Conservation (phyloP, 164 flowering plant genomes). For the Tinospora cordifolia region DNA sequence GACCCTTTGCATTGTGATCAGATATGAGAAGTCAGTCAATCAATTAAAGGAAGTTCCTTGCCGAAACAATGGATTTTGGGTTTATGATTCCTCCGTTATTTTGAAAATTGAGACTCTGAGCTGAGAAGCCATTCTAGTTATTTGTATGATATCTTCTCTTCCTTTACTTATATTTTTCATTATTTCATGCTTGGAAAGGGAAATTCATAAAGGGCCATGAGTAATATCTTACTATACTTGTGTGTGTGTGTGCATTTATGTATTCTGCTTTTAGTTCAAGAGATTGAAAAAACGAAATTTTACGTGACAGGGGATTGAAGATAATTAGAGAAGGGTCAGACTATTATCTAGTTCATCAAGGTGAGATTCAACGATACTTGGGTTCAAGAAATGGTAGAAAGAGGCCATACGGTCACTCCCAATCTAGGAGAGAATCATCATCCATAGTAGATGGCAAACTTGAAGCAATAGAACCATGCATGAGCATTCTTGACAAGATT, state of each 20-base stretch:
- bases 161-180: too few relatives aligned
- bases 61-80: too few relatives aligned
- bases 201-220: background rate
- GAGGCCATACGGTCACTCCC: conserved; percentile 1
- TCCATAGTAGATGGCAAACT: conserved; percentile 12
- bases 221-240: background rate
- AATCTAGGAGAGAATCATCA: conserved; percentile 13
- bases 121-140: background rate
- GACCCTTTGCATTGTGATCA: too few relatives aligned
- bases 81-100: too few relatives aligned
- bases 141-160: too few relatives aligned
- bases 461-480: conserved; percentile 26
- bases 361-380: conserved; percentile 52
- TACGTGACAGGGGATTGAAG: conserved; percentile 53
- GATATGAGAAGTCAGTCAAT: too few relatives aligned
- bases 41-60: too few relatives aligned
- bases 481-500: conserved; percentile 46
- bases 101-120: background rate
- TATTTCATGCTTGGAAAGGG: background rate
- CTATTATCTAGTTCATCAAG: conserved; percentile 60
- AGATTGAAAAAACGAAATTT: background rate
- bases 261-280: background rate
- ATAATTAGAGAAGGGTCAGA: conserved; percentile 64
- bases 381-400: conserved; percentile 39
- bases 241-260: background rate